Base-by-base conservation (phyloP, 2,329 filamentous ascomycete genomes). In the Penicillium thymicola region DNA sequence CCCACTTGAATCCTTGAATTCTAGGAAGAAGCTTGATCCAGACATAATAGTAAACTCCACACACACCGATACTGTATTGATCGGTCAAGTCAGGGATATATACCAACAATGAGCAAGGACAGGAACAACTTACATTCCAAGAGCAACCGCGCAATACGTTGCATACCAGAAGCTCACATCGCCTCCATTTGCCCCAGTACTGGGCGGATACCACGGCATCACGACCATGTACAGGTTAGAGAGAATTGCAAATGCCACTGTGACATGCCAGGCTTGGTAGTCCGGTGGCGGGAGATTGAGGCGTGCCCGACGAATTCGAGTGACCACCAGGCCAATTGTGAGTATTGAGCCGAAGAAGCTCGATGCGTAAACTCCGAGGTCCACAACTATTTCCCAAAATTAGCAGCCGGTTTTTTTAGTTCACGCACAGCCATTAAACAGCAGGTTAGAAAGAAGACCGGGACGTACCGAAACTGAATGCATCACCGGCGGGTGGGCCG, bases 161-260 rank as follows among this genome's bases (percentile, higher is more conserved):
- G 80, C 87, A 61, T 90, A 91, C 83, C 85, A 90, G 71, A 91
- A 90, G 51, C 82, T 87, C 1, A 89, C 87, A 54, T 87, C 83
- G 0, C 86, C 87, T 0, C 81, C 83, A 34, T 81, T 80, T 0
- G 75, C 75, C 0, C 87, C 87, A 0, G 76, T 80, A 0, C 78
- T 76, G 0, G 88, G 88, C 2, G 87, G 88, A 61, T 85, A 87
- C 88, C 87, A 90, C 0, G 88, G 87, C 79, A 89, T 88, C 16
- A 85, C 78, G 2, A 90, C 72, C 43, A 89, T 74, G 57, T 85
- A 89, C 0, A 85, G 54, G 50, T 88, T 82, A 0, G 85, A 73
- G 0, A 84, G 67, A 44, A 87, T 79, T 47, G 80, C 84, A 70
- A 90, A 88, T 8, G 81, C 64, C 1, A 89, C 70, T 0, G 81